Conservation (phyloP, 139 green algal species). For the Tetradesmus obliquus region DNA sequence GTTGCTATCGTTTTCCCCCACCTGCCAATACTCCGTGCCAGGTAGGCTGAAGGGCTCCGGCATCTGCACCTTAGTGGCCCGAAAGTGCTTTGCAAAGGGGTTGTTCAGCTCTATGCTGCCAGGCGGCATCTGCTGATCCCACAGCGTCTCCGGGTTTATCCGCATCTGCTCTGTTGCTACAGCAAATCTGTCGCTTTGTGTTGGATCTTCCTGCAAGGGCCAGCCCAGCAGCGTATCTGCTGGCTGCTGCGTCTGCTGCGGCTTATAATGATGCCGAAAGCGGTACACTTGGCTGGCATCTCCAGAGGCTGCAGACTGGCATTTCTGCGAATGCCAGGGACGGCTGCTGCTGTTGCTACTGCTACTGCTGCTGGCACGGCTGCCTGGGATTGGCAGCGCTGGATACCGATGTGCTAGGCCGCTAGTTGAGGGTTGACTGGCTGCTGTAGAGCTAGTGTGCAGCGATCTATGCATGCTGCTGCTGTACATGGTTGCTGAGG, state of each 20-base stretch:
- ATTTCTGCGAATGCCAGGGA: neutral
- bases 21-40: conserved; percentile 39
- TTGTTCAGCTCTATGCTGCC: conserved; percentile 20
- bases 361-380: neutral
- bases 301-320: neutral
- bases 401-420: neutral
- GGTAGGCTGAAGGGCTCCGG: conserved; percentile 30
- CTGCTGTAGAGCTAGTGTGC: neutral
- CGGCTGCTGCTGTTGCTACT: neutral
- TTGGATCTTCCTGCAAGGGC: neutral
- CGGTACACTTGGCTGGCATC: conserved; percentile 24
- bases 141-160: conserved; percentile 12
- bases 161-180: conserved; percentile 1
- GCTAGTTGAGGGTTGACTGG: conserved; percentile 11
- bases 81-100: conserved; percentile 18
- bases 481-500: conserved; percentile 14
- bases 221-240: conserved; percentile 1
- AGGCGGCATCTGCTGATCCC: neutral
- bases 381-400: neutral
- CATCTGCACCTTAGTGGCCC: neutral
- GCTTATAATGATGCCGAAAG: conserved; percentile 34
- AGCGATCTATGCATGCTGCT: neutral
- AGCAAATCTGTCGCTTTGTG: neutral
- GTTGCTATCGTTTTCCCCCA: neutral
- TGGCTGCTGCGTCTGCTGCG: conserved; percentile 5